These are phyloP conservation scores for Pseudopyrenochaeta lycopersici DNA, from an alignment of 2,329 filamentous ascomycete genomes.

Conservation along the genomic window DNA sequence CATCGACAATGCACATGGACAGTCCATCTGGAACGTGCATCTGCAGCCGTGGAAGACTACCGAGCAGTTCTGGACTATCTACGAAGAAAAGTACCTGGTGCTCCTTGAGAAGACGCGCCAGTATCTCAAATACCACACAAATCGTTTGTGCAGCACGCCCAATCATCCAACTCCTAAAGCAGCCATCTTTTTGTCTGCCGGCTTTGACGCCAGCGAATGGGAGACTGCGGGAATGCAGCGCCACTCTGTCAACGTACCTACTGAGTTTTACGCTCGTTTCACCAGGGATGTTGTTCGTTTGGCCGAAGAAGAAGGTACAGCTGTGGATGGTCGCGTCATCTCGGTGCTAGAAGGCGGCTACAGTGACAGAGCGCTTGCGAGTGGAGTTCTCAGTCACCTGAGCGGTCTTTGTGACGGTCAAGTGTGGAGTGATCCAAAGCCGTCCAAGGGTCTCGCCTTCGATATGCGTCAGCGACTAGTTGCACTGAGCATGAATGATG, in stretches of 20 bases:
- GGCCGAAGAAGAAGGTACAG: slow-evolving; percentile 79
- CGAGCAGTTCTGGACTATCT: slow-evolving; percentile 88
- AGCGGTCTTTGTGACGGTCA: slow-evolving; percentile 76
- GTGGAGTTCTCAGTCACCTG: slow-evolving; percentile 88
- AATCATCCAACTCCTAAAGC: slow-evolving; percentile 74
- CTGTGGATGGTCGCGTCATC: slow-evolving; percentile 84
- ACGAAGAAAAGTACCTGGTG: slow-evolving; percentile 78
- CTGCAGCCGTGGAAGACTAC: slow-evolving; percentile 85
- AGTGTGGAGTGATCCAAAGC: slow-evolving; percentile 37
- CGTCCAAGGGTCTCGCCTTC: slow-evolving; percentile 59
- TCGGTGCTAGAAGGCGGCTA: slow-evolving; percentile 97
- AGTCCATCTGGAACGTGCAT: slow-evolving; percentile 96
- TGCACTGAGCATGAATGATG: slow-evolving; percentile 46
- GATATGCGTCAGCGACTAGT: slow-evolving; percentile 67
- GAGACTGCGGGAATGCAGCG: slow-evolving; percentile 93
- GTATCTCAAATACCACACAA: slow-evolving; percentile 78
- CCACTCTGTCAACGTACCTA: slow-evolving; percentile 94
- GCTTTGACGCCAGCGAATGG: slow-evolving; percentile 97
- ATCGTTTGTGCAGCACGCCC: slow-evolving; percentile 66
- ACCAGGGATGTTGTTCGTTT: slow-evolving; percentile 85
- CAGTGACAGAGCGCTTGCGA: slow-evolving; percentile 87
- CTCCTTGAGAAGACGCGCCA: slow-evolving; percentile 82
- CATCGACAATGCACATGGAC: slow-evolving; percentile 91
- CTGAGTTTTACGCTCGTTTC: slow-evolving; percentile 92
- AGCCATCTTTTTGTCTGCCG: slow-evolving; percentile 93